phyloP scores from a whole-genome alignment of 2,329 filamentous ascomycete genomes.

The Daldinia sp. region DNA sequence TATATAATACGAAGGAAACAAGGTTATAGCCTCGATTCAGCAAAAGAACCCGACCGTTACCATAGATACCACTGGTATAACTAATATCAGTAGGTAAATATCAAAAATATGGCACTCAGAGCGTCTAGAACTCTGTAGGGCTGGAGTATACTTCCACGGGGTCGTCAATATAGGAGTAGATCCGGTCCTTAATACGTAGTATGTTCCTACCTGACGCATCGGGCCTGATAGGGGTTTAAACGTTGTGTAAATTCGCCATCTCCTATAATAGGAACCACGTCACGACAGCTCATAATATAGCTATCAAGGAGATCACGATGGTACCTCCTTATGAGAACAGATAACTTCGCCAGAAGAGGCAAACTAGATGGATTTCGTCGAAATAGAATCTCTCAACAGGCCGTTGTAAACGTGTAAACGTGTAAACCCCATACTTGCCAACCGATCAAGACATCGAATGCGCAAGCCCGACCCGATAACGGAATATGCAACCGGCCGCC shows the following conservation, averaged over 20 bases:
- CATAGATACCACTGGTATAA: conserved; percentile 52
- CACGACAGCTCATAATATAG: conserved; percentile 52
- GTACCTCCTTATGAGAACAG: conserved; percentile 8
- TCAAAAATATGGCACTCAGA: conserved; percentile 27
- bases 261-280: conserved; percentile 53
- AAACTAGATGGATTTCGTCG: not conserved
- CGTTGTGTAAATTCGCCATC: conserved; percentile 48
- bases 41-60: conserved; percentile 56
- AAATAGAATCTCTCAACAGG: not conserved
- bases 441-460: conserved; percentile 53
- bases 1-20: conserved; percentile 55
- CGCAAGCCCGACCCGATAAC: conserved; percentile 62
- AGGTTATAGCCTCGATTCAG: conserved; percentile 45
- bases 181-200: not conserved
- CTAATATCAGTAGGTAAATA: conserved; percentile 53
- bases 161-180: conserved; percentile 49
- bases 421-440: conserved; percentile 3
- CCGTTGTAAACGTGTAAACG: not conserved
- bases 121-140: conserved; percentile 52
- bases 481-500: conserved; percentile 61
- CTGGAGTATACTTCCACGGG: conserved; percentile 54
- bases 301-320: conserved; percentile 43
- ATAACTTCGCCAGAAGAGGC: not conserved
- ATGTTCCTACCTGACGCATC: conserved; percentile 41
- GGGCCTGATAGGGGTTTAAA: conserved; percentile 29